Conservation (phyloP, 768 basidiomycete genomes). For the Steccherinum ochraceum region DNA sequence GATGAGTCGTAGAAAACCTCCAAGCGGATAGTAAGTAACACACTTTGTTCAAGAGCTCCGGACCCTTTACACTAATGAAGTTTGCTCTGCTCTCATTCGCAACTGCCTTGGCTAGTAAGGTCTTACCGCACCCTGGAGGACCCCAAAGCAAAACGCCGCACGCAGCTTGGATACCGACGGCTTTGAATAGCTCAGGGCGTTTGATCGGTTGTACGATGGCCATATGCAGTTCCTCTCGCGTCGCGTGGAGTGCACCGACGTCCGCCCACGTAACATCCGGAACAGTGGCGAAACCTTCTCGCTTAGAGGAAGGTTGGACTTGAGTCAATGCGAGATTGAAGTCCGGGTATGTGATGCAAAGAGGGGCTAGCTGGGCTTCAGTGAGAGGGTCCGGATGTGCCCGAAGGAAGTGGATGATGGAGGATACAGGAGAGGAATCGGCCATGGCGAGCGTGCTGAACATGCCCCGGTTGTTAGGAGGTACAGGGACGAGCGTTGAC, state of each 20-base stretch:
- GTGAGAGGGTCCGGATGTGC: constrained; percentile 82
- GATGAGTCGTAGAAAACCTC: neutral
- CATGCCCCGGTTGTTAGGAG: too few relatives aligned
- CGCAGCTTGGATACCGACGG: constrained; percentile 84
- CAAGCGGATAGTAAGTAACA: constrained; percentile 10
- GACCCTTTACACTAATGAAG: constrained; percentile 97
- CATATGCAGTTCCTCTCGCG: constrained; percentile 92
- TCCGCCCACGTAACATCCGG: constrained; percentile 95
- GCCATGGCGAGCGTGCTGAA: constrained; percentile 33
- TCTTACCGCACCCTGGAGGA: constrained; percentile 98
- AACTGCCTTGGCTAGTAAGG: constrained; percentile 94
- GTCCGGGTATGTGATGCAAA: constrained; percentile 77
- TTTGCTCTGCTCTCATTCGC: constrained; percentile 94
- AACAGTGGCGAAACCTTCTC: constrained; percentile 96
- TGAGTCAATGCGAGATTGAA: constrained; percentile 78
- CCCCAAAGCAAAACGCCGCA: constrained; percentile 98
- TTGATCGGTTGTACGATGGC: constrained; percentile 94
- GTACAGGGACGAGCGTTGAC: constrained; percentile 17
- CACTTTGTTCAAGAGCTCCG: constrained; percentile 95
- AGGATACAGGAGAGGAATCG: constrained; percentile 38
- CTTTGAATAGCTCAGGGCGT: constrained; percentile 81
- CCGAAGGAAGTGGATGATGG: constrained; percentile 86
- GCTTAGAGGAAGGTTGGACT: constrained; percentile 93
- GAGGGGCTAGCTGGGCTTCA: constrained; percentile 66
- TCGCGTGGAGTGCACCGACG: constrained; percentile 83